Evolutionary conservation across 108 stramenopile genomes (phyloP).

Genomic region (Nitzschia palea): DNA sequence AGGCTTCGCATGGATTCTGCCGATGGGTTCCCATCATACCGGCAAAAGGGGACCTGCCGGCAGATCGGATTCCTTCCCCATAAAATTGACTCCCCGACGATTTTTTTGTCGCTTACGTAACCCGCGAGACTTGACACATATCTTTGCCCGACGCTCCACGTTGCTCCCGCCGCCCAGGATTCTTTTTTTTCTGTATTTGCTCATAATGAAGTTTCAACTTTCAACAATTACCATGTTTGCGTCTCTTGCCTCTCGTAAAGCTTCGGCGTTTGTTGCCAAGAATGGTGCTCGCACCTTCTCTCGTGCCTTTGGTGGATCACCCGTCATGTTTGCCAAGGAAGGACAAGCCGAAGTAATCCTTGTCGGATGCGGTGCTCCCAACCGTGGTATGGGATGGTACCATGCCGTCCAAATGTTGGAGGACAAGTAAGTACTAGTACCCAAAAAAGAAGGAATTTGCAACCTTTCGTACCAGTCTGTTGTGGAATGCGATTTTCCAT

Average conservation of each 20-base stretch:
- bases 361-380: constrained; percentile 86
- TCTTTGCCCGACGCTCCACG: too few relatives aligned
- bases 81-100: too few relatives aligned
- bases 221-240: constrained; percentile 24
- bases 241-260: constrained; percentile 33
- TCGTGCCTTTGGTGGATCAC: constrained; percentile 27
- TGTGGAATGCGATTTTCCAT: too few relatives aligned
- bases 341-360: constrained; percentile 89
- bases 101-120: too few relatives aligned
- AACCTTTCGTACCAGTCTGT: background rate
- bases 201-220: constrained; percentile 14
- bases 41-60: too few relatives aligned
- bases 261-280: constrained; percentile 33
- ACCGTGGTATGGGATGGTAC: constrained; percentile 64
- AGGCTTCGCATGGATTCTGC: too few relatives aligned
- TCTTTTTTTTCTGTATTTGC: too few relatives aligned
- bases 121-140: too few relatives aligned
- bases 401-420: constrained; percentile 88
- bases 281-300: constrained; percentile 13
- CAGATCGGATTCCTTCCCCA: too few relatives aligned
- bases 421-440: constrained; percentile 59
- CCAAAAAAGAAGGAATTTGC: background rate
- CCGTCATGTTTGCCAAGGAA: constrained; percentile 34
- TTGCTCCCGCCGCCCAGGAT: too few relatives aligned
- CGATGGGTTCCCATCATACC: too few relatives aligned